These are phyloP conservation scores for Globisporangium cederbergense DNA, from an alignment of 352 stramenopile genomes.

Conservation along the genomic window DNA sequence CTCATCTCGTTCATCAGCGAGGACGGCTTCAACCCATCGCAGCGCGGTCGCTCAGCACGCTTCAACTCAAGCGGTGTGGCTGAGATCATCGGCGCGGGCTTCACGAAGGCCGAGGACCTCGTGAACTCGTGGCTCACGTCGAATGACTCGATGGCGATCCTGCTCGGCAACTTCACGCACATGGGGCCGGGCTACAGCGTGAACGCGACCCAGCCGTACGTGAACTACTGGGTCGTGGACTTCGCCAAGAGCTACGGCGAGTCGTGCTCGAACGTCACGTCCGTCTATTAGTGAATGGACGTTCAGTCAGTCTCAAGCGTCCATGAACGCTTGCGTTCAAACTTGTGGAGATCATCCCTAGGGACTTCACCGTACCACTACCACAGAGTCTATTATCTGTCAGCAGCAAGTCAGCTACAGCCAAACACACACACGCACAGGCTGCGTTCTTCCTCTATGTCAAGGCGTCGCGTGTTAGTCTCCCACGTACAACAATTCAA, in stretches of 20 bases:
- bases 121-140: constrained; percentile 23
- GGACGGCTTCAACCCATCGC: constrained; percentile 18
- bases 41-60: constrained; percentile 17
- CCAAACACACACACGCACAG: neutral
- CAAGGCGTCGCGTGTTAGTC: neutral
- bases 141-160: neutral
- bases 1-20: constrained; percentile 17
- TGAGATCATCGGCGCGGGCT: constrained; percentile 23
- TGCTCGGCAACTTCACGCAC: constrained; percentile 25
- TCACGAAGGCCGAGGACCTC: constrained; percentile 15
- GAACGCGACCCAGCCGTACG: constrained; percentile 21
- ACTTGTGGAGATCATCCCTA: neutral
- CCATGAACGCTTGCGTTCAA: neutral
- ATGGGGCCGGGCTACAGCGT: constrained; percentile 23
- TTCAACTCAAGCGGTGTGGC: constrained; percentile 27
- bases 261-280: constrained; percentile 4
- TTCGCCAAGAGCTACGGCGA: constrained; percentile 11
- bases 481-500: neutral
- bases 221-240: constrained; percentile 26
- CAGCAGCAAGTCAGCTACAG: neutral
- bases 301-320: too few relatives aligned
- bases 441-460: neutral
- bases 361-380: neutral
- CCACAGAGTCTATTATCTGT: neutral
- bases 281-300: neutral